These are phyloP conservation scores for Aspergillus ibericus DNA, from an alignment of 2,329 filamentous ascomycete genomes.

Conservation along the genomic window DNA sequence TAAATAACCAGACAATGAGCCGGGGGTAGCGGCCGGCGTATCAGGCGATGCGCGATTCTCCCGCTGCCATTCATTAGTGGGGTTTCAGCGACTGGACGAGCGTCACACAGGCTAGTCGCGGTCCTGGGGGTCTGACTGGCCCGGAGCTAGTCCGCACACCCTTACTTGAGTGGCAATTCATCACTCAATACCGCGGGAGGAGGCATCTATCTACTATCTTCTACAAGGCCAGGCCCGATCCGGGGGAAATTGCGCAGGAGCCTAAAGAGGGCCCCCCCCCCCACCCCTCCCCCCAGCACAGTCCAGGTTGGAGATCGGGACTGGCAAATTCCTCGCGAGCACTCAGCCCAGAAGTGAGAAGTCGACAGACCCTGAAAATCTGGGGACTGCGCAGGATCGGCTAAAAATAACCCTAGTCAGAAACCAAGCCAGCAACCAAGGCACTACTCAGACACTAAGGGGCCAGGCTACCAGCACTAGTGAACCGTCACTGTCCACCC, in stretches of 20 bases:
- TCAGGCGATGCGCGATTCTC: background rate
- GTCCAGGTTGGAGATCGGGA: background rate
- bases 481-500: background rate
- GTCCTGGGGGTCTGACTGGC: background rate
- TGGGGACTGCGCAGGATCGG: conserved; percentile 7
- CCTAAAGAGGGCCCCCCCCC: background rate
- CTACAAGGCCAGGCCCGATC: background rate
- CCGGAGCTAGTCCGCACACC: background rate
- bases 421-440: background rate
- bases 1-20: conserved; percentile 8
- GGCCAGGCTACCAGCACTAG: background rate
- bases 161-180: conserved; percentile 3
- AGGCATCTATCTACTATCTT: background rate
- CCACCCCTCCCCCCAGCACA: background rate
- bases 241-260: background rate
- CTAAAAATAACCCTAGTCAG: conserved; percentile 6
- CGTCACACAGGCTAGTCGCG: background rate
- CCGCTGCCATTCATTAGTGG: background rate
- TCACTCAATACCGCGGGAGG: background rate
- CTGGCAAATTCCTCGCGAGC: background rate
- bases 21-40: conserved; percentile 7
- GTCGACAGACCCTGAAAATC: conserved; percentile 7
- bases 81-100: background rate
- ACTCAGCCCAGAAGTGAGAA: background rate
- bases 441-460: background rate